Conservation (phyloP, 345 rosid species). For the Salix purpurea region DNA sequence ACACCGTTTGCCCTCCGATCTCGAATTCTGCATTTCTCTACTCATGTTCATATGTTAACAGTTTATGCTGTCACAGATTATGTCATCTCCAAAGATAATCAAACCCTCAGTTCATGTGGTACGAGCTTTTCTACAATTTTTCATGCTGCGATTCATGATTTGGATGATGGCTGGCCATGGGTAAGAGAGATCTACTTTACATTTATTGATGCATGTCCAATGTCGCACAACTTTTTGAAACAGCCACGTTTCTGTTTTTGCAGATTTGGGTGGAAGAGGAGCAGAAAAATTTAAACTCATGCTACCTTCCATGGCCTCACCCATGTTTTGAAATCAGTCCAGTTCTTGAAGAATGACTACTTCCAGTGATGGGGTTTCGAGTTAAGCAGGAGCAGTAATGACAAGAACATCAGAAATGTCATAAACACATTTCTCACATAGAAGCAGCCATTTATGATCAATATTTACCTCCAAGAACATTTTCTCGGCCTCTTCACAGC, state of each 20-base stretch:
- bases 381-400: no score
- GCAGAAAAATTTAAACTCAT: background rate
- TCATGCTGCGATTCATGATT: slow-evolving; percentile 13
- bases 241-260: background rate
- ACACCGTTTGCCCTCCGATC: background rate
- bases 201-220: no score
- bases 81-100: slow-evolving; percentile 1
- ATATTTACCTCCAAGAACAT: no score
- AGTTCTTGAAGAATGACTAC: no score
- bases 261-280: background rate
- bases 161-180: slow-evolving; percentile 14
- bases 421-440: no score
- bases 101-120: slow-evolving; percentile 8
- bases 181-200: background rate
- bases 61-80: background rate
- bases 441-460: no score
- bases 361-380: no score
- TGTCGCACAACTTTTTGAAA: no score
- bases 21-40: background rate
- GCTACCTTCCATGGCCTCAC: background rate
- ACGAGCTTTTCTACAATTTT: background rate
- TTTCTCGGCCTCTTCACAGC: no score
- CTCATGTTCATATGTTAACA: background rate
- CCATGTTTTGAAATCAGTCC: background rate
- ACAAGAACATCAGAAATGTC: no score